phyloP scores from a whole-genome alignment of 345 rosid species.

The Crucihimalaya himalaica region DNA sequence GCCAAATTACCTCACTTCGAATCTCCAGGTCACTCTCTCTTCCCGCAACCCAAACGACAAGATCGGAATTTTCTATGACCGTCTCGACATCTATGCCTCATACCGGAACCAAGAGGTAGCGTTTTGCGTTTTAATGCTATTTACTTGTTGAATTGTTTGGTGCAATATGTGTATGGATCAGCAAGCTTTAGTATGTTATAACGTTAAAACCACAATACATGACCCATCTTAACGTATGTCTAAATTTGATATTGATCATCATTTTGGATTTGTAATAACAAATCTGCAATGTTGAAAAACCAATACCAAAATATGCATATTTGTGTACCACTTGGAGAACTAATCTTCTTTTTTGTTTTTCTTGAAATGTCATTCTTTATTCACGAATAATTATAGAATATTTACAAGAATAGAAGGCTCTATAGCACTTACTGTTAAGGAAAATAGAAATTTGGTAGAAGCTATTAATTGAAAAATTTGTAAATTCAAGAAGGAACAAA shows the following conservation, averaged over 20 bases:
- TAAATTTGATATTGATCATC: not conserved
- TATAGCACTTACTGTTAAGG: not conserved
- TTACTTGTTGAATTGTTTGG: not conserved
- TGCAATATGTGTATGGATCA: conserved; percentile 1
- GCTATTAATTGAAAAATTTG: not conserved
- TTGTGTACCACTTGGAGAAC: not conserved
- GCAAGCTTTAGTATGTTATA: not conserved
- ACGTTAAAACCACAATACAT: not conserved
- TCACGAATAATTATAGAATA: not conserved
- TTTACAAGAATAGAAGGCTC: not conserved
- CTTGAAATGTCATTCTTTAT: not conserved
- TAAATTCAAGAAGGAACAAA: not conserved
- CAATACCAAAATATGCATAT: not conserved
- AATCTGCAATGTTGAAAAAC: not conserved
- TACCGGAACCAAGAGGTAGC: conserved; percentile 79
- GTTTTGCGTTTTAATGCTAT: conserved; percentile 8
- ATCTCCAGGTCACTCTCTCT: conserved; percentile 65
- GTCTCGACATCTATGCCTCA: conserved; percentile 52
- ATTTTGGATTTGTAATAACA: not conserved
- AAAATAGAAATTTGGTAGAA: not conserved
- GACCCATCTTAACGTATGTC: not conserved
- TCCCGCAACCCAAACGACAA: conserved; percentile 65
- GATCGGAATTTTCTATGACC: conserved; percentile 62
- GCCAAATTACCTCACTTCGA: conserved; percentile 47
- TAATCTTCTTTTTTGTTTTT: not conserved